Evolutionary conservation across 176 grass and related monocot genomes (phyloP).

Genomic region (Eragrostis curvula): DNA sequence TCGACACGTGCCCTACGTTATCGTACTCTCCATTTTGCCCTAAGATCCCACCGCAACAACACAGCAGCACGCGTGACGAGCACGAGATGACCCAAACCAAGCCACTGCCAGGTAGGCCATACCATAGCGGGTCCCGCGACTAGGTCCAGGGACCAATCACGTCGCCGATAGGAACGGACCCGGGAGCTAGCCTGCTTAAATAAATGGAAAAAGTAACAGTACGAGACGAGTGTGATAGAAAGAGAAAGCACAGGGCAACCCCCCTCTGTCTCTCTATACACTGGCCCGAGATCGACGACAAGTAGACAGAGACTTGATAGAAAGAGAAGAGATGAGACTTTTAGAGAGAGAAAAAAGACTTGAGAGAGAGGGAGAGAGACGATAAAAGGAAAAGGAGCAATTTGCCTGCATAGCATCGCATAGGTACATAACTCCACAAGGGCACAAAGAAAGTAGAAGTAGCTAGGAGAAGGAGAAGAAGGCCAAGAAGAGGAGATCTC

Average conservation of each 20-base stretch:
- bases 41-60: not conserved
- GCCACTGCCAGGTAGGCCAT: not conserved
- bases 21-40: not conserved
- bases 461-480: slow-evolving; percentile 15
- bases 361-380: not conserved
- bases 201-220: not conserved
- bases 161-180: not conserved
- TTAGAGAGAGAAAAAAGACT: not conserved
- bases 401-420: not conserved
- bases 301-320: not conserved
- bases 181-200: not conserved
- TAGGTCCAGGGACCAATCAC: slow-evolving; percentile 21
- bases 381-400: slow-evolving; percentile 17
- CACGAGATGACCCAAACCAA: not conserved
- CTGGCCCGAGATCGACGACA: not conserved
- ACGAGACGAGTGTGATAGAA: not conserved
- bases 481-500: not conserved
- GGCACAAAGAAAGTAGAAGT: not conserved
- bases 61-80: not conserved
- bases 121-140: not conserved
- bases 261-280: not conserved
- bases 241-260: not conserved
- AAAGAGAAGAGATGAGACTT: not conserved
- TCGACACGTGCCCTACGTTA: slow-evolving; percentile 30
- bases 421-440: not conserved